Evolutionary conservation across 805 yeast species (phyloP).

Genomic region (Wickerhamomyces queroliae): DNA sequence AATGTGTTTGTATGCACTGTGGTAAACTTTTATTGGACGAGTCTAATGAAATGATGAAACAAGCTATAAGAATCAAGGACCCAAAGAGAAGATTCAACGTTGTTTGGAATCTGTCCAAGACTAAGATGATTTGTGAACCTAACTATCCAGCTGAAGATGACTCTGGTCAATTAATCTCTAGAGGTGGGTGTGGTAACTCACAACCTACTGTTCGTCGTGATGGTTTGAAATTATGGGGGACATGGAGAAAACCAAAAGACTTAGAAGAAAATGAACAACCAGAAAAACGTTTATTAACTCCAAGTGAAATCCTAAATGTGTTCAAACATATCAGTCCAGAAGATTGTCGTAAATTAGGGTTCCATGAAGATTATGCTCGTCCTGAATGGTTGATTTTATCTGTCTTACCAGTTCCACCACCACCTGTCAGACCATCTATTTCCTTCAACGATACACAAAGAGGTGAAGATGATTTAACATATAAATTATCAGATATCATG

Average conservation of each 20-base stretch:
- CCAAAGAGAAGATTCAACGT: conserved; percentile 96
- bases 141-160: conserved; percentile 67
- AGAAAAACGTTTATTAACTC: conserved; percentile 82
- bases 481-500: conserved; percentile 91
- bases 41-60: conserved; percentile 61
- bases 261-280: conserved; percentile 82
- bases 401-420: conserved; percentile 99
- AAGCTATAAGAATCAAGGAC: conserved; percentile 83
- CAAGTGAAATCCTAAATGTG: conserved; percentile 85
- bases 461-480: conserved; percentile 98
- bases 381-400: conserved; percentile 98
- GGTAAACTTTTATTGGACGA: conserved; percentile 92
- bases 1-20: conserved; percentile 97
- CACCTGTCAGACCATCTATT: conserved; percentile 98
- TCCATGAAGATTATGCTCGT: conserved; percentile 93
- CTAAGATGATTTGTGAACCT: conserved; percentile 94
- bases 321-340: conserved; percentile 85
- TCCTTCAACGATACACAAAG: conserved; percentile 97
- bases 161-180: conserved; percentile 43
- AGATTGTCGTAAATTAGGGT: conserved; percentile 79
- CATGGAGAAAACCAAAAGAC: conserved; percentile 89
- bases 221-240: conserved; percentile 93
- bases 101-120: conserved; percentile 88
- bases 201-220: conserved; percentile 96
- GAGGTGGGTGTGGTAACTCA: conserved; percentile 98